phyloP scores from a whole-genome alignment of 1,284 basidiomycete species.

The Malassezia sp. region DNA sequence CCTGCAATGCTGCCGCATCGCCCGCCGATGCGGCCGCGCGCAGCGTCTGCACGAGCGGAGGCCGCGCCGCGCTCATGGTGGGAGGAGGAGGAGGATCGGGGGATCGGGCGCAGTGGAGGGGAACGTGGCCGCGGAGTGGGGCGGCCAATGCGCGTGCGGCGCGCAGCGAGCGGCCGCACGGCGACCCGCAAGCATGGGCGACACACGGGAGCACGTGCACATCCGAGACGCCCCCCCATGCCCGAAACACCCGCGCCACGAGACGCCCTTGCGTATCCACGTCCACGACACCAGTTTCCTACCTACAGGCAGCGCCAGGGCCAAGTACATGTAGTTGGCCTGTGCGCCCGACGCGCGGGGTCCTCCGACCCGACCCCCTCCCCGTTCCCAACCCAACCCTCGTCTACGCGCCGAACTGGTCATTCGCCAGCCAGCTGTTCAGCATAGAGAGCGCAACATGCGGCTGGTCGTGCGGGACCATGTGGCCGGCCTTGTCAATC shows the following conservation, averaged over 20 bases:
- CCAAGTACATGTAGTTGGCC: neutral
- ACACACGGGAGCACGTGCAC: too few relatives aligned
- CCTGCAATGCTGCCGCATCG: conserved; percentile 1
- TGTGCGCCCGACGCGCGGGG: neutral
- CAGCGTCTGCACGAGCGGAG: conserved; percentile 3
- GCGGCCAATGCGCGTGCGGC: too few relatives aligned
- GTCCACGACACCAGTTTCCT: too few relatives aligned
- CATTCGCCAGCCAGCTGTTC: conserved; percentile 53
- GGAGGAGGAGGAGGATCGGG: too few relatives aligned
- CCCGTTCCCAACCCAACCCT: neutral
- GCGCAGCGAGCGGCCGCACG: too few relatives aligned
- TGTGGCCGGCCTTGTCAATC: conserved; percentile 36
- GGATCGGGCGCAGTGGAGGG: too few relatives aligned
- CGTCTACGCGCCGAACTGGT: conserved; percentile 43
- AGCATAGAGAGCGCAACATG: conserved; percentile 59
- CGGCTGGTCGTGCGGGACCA: conserved; percentile 63
- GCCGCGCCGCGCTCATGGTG: conserved; percentile 1
- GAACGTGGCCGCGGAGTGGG: too few relatives aligned
- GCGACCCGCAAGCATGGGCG: too few relatives aligned
- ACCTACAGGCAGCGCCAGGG: neutral
- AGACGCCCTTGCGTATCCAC: too few relatives aligned
- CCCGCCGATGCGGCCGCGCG: neutral
- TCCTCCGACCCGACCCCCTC: neutral
- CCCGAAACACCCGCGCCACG: too few relatives aligned
- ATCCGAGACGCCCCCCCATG: too few relatives aligned